Evolutionary conservation across 1,139 yeast genomes (phyloP), one percentile per base, ranked within the genome.

Genomic region (Casaregolazyma suthepensis): DNA sequence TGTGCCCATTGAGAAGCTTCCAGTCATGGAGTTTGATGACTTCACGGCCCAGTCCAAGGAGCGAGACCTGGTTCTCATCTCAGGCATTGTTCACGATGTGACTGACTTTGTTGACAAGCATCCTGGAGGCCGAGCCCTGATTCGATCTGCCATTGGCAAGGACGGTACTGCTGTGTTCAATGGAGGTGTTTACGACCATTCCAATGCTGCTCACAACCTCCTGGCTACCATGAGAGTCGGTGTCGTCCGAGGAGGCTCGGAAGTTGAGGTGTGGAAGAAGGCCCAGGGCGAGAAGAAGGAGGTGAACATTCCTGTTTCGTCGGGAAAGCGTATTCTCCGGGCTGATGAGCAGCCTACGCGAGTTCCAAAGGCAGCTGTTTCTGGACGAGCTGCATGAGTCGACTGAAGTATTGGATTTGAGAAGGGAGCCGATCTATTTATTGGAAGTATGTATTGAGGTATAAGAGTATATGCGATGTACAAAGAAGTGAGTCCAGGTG

Each of bases 121-220:
- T 73, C 99, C 99, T 57, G 99, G 99, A 79, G 99, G 99, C 63
- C 85, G 83, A 70, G 89, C 96, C 51, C 79, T 93, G 63, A 77
- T 93, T 61, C 78, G 82, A 68, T 87, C 96, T 43, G 90, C 96
- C 9, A 76, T 86, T 61, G 98, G 98, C 67, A 91, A 89, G 74
- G 99, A 93, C 71, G 97, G 96, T 51, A 90, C 98, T 43, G 87
- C 88, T 66, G 98, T 96, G 2, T 93, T 93, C 79, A 90, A 90
- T 70, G 99, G 99, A 66, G 98, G 96, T 66, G 99, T 93, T 46
- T 93, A 93, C 71, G 85, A 88, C 52, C 99, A 93, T 74, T 88
- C 97, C 47, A 93, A 91, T 67, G 99, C 99, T 59, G 99, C 97
- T 48, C 98, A 93, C 75, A 93, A 93, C 74, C 75, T 93, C 71